Conservation (phyloP, 73 alveolate species). For the Tetrahymena borealis region DNA sequence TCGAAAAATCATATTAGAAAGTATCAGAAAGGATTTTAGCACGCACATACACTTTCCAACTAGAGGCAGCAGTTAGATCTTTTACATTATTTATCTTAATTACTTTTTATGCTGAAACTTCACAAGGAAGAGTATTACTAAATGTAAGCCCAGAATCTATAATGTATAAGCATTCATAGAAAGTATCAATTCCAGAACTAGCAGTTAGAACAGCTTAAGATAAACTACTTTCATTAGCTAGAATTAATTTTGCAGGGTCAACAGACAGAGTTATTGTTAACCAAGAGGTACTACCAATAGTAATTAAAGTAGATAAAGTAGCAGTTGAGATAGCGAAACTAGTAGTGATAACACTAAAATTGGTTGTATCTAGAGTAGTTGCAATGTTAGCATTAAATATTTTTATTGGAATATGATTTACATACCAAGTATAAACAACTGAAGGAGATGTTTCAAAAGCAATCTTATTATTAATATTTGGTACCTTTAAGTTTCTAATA, state of each 20-base stretch:
- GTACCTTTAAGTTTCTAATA: not conserved
- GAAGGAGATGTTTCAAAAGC: not conserved
- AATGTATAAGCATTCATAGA: not conserved
- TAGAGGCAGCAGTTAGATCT: not conserved
- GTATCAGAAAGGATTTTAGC: not conserved
- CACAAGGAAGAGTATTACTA: not conserved
- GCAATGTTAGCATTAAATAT: not conserved
- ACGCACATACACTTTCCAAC: not conserved
- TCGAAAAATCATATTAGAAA: not conserved
- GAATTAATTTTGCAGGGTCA: not conserved
- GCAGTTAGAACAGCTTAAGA: not conserved
- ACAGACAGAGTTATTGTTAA: not conserved
- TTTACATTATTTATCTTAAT: not conserved
- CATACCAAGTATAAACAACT: not conserved
- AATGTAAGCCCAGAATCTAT: not conserved
- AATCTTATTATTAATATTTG: not conserved
- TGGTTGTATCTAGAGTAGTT: not conserved
- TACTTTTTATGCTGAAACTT: not conserved
- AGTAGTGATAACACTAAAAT: not conserved
- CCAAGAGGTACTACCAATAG: not conserved
- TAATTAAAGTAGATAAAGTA: not conserved
- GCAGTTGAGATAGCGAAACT: not conserved
- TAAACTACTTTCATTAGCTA: not conserved
- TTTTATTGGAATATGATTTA: not conserved
- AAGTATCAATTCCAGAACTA: not conserved